These are phyloP conservation scores for Penicillium sp. DNA, from an alignment of 2,329 filamentous ascomycete species.

Conservation along the genomic window DNA sequence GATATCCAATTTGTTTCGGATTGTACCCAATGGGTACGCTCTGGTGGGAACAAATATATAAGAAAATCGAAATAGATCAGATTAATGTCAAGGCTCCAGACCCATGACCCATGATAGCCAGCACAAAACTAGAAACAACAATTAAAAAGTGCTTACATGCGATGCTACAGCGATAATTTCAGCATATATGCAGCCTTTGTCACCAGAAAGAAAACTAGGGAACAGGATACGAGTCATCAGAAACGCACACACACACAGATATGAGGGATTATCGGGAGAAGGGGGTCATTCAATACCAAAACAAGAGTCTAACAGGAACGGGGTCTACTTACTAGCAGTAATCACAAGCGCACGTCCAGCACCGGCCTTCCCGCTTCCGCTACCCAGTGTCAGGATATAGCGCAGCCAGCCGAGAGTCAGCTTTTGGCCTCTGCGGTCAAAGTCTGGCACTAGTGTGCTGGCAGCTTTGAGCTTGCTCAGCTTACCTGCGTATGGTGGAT, in stretches of 20 bases:
- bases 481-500: constrained; percentile 62
- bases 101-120: no score
- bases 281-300: background rate
- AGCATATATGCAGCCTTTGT: no score
- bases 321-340: constrained; percentile 41
- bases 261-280: background rate
- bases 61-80: no score
- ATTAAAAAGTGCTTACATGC: no score
- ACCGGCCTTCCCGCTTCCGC: constrained; percentile 39
- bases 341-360: constrained; percentile 36
- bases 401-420: constrained; percentile 41
- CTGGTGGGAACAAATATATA: no score
- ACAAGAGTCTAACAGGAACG: background rate
- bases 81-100: no score
- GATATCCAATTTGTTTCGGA: no score
- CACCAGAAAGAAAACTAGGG: background rate
- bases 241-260: background rate
- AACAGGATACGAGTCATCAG: background rate
- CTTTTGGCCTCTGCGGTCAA: constrained; percentile 58
- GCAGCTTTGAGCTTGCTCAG: constrained; percentile 52
- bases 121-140: no score
- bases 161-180: no score
- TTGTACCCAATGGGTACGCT: no score
- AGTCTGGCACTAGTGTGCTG: constrained; percentile 57
- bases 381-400: constrained; percentile 42